These are phyloP conservation scores for Penicillium tannophilum DNA, from an alignment of 495 filamentous ascomycete genomes.

Conservation along the genomic window DNA sequence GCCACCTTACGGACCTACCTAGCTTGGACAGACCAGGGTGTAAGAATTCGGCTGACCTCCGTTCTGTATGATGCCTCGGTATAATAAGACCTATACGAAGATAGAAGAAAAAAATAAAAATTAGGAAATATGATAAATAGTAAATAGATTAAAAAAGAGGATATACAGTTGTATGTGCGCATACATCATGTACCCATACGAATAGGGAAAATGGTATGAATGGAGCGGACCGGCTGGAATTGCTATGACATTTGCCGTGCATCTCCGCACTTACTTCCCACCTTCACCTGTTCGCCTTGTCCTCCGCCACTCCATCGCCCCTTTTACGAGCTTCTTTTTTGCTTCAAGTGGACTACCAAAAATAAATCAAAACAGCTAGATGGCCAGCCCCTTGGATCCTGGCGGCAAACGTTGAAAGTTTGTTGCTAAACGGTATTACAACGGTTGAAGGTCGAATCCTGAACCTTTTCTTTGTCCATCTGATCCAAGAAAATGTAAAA, in stretches of 20 bases:
- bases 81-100: neutral
- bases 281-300: conserved; percentile 11
- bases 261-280: conserved; percentile 9
- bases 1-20: conserved; percentile 3
- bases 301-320: conserved; percentile 6
- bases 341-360: neutral
- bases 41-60: neutral
- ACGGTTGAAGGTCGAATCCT: no score
- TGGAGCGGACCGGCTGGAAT: conserved; percentile 11
- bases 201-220: conserved; percentile 1
- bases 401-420: neutral
- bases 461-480: no score
- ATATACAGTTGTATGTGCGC: neutral
- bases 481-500: no score
- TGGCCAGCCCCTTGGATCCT: neutral
- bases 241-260: conserved; percentile 18
- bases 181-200: conserved; percentile 3
- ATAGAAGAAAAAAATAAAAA: no score
- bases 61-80: neutral
- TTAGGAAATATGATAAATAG: no score
- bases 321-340: neutral
- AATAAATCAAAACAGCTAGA: neutral
- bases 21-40: neutral
- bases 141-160: neutral
- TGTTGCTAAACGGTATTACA: neutral